Percentiles rank a stretch among this genome's conserved stretches.
Conservation (phyloP, 495 filamentous ascomycete genomes). For the Cenococcum geophilum region DNA sequence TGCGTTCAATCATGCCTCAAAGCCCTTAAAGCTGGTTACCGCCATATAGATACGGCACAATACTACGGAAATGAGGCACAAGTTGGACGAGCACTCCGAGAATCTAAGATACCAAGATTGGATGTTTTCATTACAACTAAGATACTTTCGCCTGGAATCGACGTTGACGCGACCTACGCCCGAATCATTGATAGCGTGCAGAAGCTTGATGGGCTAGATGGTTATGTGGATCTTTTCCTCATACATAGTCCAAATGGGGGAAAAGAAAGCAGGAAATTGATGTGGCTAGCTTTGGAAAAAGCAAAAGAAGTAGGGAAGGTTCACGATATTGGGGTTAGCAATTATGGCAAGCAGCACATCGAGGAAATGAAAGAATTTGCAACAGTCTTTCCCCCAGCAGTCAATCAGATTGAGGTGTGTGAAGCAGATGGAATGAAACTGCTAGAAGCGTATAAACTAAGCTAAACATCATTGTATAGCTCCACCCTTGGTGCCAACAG, state of each 20-base stretch:
- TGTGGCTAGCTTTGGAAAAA: conserved; percentile 63
- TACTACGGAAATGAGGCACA: conserved; percentile 62
- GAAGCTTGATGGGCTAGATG: conserved; percentile 53
- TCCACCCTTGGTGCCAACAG: conserved; percentile 65
- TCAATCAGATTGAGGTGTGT: conserved; percentile 63
- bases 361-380: conserved; percentile 58
- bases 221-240: conserved; percentile 65
- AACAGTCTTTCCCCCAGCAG: conserved; percentile 57
- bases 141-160: conserved; percentile 52
- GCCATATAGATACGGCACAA: conserved; percentile 69
- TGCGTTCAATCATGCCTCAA: conserved; percentile 53
- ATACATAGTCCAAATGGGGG: conserved; percentile 59
- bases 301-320: conserved; percentile 52
- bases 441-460: not conserved
- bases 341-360: conserved; percentile 57
- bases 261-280: conserved; percentile 46
- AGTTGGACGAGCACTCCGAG: conserved; percentile 56
- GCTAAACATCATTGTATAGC: conserved; percentile 36
- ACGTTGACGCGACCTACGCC: conserved; percentile 52
- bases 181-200: conserved; percentile 55
- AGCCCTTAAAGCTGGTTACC: conserved; percentile 60
- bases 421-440: not conserved
- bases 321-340: conserved; percentile 64
- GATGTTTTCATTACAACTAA: conserved; percentile 65
- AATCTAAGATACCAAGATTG: conserved; percentile 49